Evolutionary conservation across 192 early-diverging fungal genomes (phyloP).

Genomic region (Coemansia sp.): DNA sequence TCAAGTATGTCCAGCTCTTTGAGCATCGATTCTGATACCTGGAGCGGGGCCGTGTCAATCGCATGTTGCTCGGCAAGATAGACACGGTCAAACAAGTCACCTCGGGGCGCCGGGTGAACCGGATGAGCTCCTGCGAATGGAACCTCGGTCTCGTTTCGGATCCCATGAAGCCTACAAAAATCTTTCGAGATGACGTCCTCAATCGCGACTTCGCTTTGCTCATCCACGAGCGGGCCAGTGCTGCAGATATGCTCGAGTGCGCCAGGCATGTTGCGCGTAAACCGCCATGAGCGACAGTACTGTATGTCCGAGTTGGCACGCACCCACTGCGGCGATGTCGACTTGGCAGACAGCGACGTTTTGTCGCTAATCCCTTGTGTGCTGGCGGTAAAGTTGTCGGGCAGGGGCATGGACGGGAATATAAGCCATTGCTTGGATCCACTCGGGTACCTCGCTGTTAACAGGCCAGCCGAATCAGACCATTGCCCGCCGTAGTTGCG

Average conservation of each 20-base stretch:
- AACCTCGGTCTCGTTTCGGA: slow-evolving; percentile 20
- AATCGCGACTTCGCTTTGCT: slow-evolving; percentile 21
- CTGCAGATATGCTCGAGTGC: slow-evolving; percentile 1
- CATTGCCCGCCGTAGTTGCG: slow-evolving; percentile 21
- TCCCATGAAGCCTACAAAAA: slow-evolving; percentile 15
- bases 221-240: slow-evolving; percentile 19
- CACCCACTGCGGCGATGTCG: slow-evolving; percentile 21
- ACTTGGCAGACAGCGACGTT: background rate
- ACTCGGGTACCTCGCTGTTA: slow-evolving; percentile 32
- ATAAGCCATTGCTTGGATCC: slow-evolving; percentile 44
- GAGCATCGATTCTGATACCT: slow-evolving; percentile 25
- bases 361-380: background rate
- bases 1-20: slow-evolving; percentile 38
- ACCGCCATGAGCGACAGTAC: background rate
- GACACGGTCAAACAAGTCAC: slow-evolving; percentile 19
- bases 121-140: slow-evolving; percentile 15
- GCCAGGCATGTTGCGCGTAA: slow-evolving; percentile 1
- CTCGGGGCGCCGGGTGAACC: background rate
- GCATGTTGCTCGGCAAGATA: slow-evolving; percentile 17
- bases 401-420: slow-evolving; percentile 15
- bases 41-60: slow-evolving; percentile 14
- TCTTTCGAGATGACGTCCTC: slow-evolving; percentile 14
- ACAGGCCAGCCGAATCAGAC: slow-evolving; percentile 16
- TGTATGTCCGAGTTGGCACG: slow-evolving; percentile 9
- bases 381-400: background rate